Evolutionary conservation across 2,329 filamentous ascomycete species (phyloP).

Genomic region (Coleophoma cylindrospora): DNA sequence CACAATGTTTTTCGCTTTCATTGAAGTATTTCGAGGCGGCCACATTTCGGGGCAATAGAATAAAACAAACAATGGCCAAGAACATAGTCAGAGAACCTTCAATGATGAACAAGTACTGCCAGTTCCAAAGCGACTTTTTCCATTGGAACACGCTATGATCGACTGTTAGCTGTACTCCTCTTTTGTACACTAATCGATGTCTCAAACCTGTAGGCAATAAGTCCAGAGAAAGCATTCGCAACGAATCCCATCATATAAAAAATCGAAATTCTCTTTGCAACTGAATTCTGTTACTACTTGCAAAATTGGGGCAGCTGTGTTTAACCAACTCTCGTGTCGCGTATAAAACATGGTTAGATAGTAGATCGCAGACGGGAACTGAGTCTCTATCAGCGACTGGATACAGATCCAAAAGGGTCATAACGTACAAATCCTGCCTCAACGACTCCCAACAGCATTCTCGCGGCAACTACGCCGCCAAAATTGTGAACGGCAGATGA

Average conservation of each 20-base stretch:
- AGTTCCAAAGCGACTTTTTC: slow-evolving; percentile 9
- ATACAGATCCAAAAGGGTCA: neutral
- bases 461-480: slow-evolving; percentile 3
- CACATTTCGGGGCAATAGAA: slow-evolving; percentile 7
- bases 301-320: no score
- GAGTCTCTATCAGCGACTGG: neutral
- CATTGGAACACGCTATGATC: slow-evolving; percentile 20
- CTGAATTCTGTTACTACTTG: no score
- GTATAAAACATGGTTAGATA: no score
- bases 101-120: slow-evolving; percentile 21
- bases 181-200: no score
- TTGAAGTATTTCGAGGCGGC: neutral
- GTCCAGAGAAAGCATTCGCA: slow-evolving; percentile 16
- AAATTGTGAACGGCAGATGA: slow-evolving; percentile 3
- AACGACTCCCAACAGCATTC: slow-evolving; percentile 2
- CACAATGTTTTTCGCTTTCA: neutral
- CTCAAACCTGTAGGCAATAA: slow-evolving; percentile 6
- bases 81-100: slow-evolving; percentile 16
- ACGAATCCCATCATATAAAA: slow-evolving; percentile 17
- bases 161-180: no score
- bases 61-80: slow-evolving; percentile 7
- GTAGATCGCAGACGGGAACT: slow-evolving; percentile 8
- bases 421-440: neutral
- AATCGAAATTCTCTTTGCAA: neutral
- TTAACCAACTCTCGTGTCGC: no score